Evolutionary conservation across 352 stramenopile genomes (phyloP), one percentile per base, ranked within the genome.

Genomic region (Globisporangium yorkense): DNA sequence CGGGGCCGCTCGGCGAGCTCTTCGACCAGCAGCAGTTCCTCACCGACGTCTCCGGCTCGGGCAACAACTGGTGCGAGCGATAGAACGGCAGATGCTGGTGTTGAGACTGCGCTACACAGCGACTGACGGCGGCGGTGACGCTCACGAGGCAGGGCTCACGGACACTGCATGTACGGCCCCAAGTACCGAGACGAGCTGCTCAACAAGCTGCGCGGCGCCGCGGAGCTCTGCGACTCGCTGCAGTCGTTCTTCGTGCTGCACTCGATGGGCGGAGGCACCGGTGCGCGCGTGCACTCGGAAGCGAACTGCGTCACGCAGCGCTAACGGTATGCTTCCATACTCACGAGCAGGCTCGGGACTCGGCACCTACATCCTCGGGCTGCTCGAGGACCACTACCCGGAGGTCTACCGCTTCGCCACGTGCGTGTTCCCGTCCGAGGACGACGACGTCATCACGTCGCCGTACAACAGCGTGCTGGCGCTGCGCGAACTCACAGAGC

Each of bases 171-270:
- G 29, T 97, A 97, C 63, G 91, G 92, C 0, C 75, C 85, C 16
- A 75, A 94, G 62, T 97, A 97, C 68, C 70, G 67, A 20, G 85
- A 95, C n/a, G 68, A 77, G 41, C 68, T 97, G 15, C 59, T 87
- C 5, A 71, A 89, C 50, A 88, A 88, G 58, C 43, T 97, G 21
- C 73, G 81, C 43, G 60, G 65, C 29, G 80, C 85, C 7, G 77
- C 76, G 7, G 91, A 97, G 70, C 56, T 82, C 41, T 98, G 92
- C 61, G 88, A 97, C 56, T 97, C 88, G 27, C 66, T 97, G 5
- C 89, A 97, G 66, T 92, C 79, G 27, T 97, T 97, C 68, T 97
- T 97, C 53, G 67, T 98, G 4, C 67, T 97, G 56, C 91, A 98
- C 56, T 97, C 88, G 18, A 88, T 97, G 70, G 92, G 92, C 41